Conservation (phyloP, 1,139 yeast species). For the Meyerozyma carpophila region DNA sequence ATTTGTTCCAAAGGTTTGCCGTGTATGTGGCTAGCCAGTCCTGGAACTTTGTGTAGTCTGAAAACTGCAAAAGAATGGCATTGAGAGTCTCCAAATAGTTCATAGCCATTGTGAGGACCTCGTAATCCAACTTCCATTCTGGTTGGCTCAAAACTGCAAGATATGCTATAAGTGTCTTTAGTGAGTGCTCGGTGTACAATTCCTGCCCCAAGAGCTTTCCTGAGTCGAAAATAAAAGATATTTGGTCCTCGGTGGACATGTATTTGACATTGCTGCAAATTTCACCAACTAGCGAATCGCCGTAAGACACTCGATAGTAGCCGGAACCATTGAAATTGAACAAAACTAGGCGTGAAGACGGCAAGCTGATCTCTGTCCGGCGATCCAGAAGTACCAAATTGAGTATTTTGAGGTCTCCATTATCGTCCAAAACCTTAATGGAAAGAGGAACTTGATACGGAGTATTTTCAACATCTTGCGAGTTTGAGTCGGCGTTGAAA, state of each 20-base stretch:
- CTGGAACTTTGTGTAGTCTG: slow-evolving; percentile 18
- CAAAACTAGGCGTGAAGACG: slow-evolving; percentile 21
- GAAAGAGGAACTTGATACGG: slow-evolving; percentile 53
- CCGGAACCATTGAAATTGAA: slow-evolving; percentile 47
- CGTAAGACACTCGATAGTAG: slow-evolving; percentile 32
- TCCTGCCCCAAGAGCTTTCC: slow-evolving; percentile 22
- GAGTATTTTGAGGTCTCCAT: slow-evolving; percentile 24
- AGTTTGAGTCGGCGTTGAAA: not conserved
- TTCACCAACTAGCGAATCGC: slow-evolving; percentile 11
- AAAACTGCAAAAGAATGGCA: slow-evolving; percentile 22
- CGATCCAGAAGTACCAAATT: slow-evolving; percentile 47
- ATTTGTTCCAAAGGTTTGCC: slow-evolving; percentile 15
- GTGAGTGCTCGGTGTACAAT: slow-evolving; percentile 15
- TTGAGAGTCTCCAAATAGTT: slow-evolving; percentile 28
- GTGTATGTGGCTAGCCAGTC: slow-evolving; percentile 17
- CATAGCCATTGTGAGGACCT: slow-evolving; percentile 26
- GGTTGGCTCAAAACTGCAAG: slow-evolving; percentile 18
- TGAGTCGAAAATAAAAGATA: slow-evolving; percentile 32
- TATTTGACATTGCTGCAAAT: slow-evolving; percentile 19
- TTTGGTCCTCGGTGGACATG: slow-evolving; percentile 24
- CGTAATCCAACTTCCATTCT: slow-evolving; percentile 17
- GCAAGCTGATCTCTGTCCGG: slow-evolving; percentile 29
- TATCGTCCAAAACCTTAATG: slow-evolving; percentile 26
- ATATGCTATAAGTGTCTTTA: slow-evolving; percentile 24
- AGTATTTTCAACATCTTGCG: slow-evolving; percentile 31